Evolutionary conservation across 1,284 basidiomycete species (phyloP).

Genomic region (Puccinia coronata): DNA sequence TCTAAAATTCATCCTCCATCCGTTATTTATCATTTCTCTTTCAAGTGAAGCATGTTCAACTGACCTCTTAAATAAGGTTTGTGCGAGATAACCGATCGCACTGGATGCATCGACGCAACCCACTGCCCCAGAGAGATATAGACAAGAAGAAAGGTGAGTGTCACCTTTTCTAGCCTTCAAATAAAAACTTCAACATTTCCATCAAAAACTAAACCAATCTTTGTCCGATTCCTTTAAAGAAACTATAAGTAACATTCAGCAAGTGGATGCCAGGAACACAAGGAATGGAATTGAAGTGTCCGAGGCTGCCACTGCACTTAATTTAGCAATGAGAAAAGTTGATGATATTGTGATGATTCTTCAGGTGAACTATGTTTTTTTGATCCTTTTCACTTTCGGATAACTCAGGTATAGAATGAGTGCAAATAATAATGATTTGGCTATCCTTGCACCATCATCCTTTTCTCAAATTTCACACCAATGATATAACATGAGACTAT

Average conservation of each 20-base stretch:
- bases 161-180: background rate
- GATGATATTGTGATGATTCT: conserved; percentile 9
- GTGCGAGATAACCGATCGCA: background rate
- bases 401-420: background rate
- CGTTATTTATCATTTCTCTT: background rate
- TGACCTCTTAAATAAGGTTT: background rate
- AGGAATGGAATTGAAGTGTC: background rate
- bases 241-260: background rate
- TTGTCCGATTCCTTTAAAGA: background rate
- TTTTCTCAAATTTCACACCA: too few species aligned
- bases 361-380: background rate
- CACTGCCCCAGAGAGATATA: background rate
- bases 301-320: conserved; percentile 4
- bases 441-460: too few species aligned
- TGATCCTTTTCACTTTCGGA: background rate
- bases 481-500: background rate
- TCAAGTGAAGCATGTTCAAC: background rate
- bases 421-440: background rate
- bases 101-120: background rate
- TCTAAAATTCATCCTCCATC: background rate
- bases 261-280: background rate
- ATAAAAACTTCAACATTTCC: background rate
- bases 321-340: background rate
- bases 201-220: background rate
- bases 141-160: background rate